phyloP scores from a whole-genome alignment of 2,329 filamentous ascomycete genomes.

The Arthrinium phaeospermum region DNA sequence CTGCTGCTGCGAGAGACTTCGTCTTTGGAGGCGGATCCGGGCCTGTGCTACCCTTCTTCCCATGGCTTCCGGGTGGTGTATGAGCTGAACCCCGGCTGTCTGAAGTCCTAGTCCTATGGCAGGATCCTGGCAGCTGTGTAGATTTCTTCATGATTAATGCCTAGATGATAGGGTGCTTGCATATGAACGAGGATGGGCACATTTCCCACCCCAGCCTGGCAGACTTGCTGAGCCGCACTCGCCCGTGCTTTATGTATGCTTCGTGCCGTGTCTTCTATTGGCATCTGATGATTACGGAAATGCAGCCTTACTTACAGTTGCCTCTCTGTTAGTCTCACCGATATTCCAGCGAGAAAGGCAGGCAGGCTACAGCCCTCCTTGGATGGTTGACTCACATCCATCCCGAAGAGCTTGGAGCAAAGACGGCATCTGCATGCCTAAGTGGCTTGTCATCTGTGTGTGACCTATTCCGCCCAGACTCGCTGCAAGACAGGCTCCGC shows the following conservation, averaged over 20 bases:
- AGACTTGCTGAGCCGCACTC: background rate
- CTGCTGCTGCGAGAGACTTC: background rate
- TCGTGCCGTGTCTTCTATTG: background rate
- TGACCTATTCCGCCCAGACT: background rate
- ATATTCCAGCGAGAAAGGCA: background rate
- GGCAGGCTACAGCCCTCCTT: background rate
- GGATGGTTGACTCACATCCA: background rate
- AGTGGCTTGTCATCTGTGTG: conserved; percentile 2
- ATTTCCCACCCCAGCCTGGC: background rate
- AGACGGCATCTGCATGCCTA: background rate
- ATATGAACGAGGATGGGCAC: too few relatives aligned
- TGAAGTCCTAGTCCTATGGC: background rate
- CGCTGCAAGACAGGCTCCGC: background rate
- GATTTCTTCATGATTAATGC: background rate
- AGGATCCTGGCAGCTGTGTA: background rate
- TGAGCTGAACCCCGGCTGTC: background rate
- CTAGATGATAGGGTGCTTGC: background rate
- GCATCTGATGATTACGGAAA: background rate
- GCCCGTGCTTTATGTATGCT: background rate
- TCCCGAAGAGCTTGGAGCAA: background rate
- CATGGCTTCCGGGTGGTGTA: background rate
- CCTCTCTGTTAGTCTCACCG: conserved; percentile 10
- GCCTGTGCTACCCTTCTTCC: background rate
- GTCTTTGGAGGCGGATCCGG: background rate
- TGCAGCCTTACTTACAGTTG: background rate